These are phyloP conservation scores for Ganoderma leucocontextum DNA, from an alignment of 1,284 basidiomycete species.

Conservation along the genomic window DNA sequence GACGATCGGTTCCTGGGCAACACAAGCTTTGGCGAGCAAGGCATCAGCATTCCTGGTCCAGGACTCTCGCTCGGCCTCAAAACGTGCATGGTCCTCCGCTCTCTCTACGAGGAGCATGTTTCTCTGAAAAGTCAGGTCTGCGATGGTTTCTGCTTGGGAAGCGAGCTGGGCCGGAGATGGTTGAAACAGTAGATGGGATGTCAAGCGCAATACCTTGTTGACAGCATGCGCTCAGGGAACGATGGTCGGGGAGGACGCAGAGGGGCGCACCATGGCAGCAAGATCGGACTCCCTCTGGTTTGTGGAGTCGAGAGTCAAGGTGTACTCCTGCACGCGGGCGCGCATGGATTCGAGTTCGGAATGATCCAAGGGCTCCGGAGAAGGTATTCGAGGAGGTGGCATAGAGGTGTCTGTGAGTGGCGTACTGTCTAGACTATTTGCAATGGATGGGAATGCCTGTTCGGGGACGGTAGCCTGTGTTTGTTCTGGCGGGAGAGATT, in stretches of 20 bases:
- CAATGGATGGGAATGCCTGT: conserved; percentile 12
- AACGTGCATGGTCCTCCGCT: conserved; percentile 63
- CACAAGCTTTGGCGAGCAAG: conserved; percentile 57
- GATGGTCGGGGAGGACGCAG: conserved; percentile 11
- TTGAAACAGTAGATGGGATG: conserved; percentile 41
- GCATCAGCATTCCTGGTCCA: conserved; percentile 73
- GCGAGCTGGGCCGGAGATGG: conserved; percentile 57
- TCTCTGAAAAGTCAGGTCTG: conserved; percentile 61
- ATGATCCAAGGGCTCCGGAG: conserved; percentile 44
- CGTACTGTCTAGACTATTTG: conserved; percentile 11
- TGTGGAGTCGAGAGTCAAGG: conserved; percentile 20
- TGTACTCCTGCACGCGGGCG: conserved; percentile 36
- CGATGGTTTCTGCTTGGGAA: conserved; percentile 68
- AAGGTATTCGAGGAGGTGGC: conserved; percentile 22
- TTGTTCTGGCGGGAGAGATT: conserved; percentile 25
- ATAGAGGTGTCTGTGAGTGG: conserved; percentile 16
- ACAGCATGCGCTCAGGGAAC: conserved; percentile 6
- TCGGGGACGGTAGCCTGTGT: conserved; percentile 13
- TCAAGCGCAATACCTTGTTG: conserved; percentile 60
- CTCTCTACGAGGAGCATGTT: conserved; percentile 59
- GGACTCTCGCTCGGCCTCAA: conserved; percentile 62
- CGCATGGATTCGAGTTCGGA: conserved; percentile 44
- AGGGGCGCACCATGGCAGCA: conserved; percentile 59
- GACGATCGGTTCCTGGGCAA: conserved; percentile 41
- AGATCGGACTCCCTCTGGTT: conserved; percentile 58